phyloP scores from a whole-genome alignment of 1,284 basidiomycete genomes.

The Melampsora larici-populina region DNA sequence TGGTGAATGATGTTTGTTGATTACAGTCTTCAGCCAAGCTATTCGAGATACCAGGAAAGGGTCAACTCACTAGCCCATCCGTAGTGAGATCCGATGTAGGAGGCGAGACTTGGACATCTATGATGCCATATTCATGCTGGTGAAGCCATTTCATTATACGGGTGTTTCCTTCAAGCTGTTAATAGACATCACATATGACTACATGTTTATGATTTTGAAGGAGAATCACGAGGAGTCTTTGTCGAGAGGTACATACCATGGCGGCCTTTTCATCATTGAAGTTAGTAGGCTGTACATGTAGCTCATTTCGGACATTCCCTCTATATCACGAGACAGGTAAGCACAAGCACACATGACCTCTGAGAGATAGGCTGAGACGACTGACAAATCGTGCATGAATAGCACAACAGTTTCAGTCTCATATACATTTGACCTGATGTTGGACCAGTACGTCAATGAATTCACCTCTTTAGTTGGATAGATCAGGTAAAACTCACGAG shows the following conservation, averaged over 20 bases:
- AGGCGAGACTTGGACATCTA: conserved; percentile 82
- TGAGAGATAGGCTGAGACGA: conserved; percentile 42
- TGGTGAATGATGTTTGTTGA: background rate
- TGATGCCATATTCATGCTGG: conserved; percentile 65
- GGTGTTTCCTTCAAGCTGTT: conserved; percentile 78
- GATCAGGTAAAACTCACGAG: conserved; percentile 62
- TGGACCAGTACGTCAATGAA: background rate
- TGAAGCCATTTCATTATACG: conserved; percentile 73
- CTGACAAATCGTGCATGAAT: conserved; percentile 87
- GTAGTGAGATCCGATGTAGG: conserved; percentile 48
- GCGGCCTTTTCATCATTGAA: conserved; percentile 74
- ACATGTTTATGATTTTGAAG: too few species aligned
- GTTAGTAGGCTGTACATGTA: conserved; percentile 69
- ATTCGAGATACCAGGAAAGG: background rate
- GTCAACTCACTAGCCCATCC: conserved; percentile 6
- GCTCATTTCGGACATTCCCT: conserved; percentile 76
- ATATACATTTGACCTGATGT: conserved; percentile 63
- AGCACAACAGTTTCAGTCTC: conserved; percentile 65
- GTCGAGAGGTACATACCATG: conserved; percentile 59
- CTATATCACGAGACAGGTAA: conserved; percentile 56
- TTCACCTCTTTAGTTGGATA: conserved; percentile 3
- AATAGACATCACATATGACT: background rate
- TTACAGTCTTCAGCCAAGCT: background rate
- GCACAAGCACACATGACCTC: background rate
- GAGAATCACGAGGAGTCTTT: too few species aligned